Evolutionary conservation across 2,329 filamentous ascomycete genomes (phyloP).

Genomic region (Paraphoma sp.): DNA sequence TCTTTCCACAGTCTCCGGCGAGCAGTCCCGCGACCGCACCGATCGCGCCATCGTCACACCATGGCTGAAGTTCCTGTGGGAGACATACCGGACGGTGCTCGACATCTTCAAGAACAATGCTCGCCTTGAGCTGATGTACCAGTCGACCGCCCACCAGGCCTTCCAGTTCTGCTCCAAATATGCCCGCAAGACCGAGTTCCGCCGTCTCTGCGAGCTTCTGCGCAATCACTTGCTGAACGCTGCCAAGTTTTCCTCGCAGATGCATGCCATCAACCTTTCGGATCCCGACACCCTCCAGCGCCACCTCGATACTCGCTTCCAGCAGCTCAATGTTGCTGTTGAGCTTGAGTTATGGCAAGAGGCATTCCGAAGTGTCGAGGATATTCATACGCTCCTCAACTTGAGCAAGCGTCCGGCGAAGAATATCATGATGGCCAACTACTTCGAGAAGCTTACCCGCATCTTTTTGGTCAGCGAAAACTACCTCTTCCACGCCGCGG

Average conservation of each 20-base stretch:
- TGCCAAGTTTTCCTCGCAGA: slow-evolving; percentile 98
- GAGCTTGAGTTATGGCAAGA: slow-evolving; percentile 99
- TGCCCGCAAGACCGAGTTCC: slow-evolving; percentile 98
- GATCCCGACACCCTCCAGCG: slow-evolving; percentile 97
- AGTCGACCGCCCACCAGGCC: slow-evolving; percentile 95
- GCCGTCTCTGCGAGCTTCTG: slow-evolving; percentile 95
- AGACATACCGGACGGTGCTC: slow-evolving; percentile 97
- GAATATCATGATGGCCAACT: slow-evolving; percentile 99
- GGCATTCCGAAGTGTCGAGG: slow-evolving; percentile 98
- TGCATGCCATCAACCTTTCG: slow-evolving; percentile 99
- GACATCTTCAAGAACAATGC: slow-evolving; percentile 99
- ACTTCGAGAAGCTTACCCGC: slow-evolving; percentile 98
- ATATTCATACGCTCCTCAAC: slow-evolving; percentile 96
- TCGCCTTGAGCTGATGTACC: slow-evolving; percentile 95
- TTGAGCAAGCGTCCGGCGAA: slow-evolving; percentile 97
- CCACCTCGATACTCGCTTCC: slow-evolving; percentile 96
- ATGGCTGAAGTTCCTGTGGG: slow-evolving; percentile 99
- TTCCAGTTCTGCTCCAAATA: slow-evolving; percentile 99
- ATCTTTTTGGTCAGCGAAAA: slow-evolving; percentile 99
- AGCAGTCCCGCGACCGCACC: slow-evolving; percentile 96
- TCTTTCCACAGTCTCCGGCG: slow-evolving; percentile 94
- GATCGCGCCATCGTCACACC: slow-evolving; percentile 98
- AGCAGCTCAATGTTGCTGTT: slow-evolving; percentile 97
- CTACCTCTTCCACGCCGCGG: slow-evolving; percentile 98
- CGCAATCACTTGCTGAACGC: slow-evolving; percentile 99